Percentiles rank a stretch among this genome's conserved stretches.
Evolutionary conservation across 2,329 filamentous ascomycete species (phyloP).

Genomic region (Trichophyton equinum): DNA sequence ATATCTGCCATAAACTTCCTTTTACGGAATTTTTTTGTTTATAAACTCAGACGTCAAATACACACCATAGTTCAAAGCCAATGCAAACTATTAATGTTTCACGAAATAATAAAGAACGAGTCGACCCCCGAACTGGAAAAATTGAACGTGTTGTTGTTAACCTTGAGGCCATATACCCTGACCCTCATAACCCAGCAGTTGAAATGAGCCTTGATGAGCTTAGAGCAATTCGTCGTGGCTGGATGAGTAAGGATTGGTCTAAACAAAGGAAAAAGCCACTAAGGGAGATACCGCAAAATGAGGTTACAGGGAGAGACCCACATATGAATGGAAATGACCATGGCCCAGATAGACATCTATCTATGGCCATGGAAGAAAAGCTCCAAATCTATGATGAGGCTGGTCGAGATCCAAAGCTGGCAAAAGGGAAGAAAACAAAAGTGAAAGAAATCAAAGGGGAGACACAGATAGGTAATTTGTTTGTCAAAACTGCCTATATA

Average conservation of each 20-base stretch:
- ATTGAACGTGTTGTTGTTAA: conserved; percentile 80
- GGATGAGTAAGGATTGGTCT: conserved; percentile 44
- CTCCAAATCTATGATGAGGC: conserved; percentile 17
- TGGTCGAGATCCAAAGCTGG: conserved; percentile 21
- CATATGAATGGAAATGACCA: conserved; percentile 14
- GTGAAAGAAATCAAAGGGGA: conserved; percentile 70
- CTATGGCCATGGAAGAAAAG: conserved; percentile 23
- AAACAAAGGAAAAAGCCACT: conserved; percentile 39
- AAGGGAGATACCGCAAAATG: conserved; percentile 38
- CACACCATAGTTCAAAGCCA: conserved; percentile 25
- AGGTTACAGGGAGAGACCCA: conserved; percentile 14
- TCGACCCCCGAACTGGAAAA: conserved; percentile 72
- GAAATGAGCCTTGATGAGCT: conserved; percentile 90
- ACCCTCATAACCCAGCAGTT: conserved; percentile 53
- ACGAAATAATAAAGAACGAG: conserved; percentile 65
- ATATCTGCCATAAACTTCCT: conserved; percentile 45
- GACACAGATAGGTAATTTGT: conserved; percentile 65
- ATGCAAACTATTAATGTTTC: conserved; percentile 44
- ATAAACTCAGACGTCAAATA: conserved; percentile 38
- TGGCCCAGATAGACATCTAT: conserved; percentile 17
- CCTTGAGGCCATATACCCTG: conserved; percentile 72
- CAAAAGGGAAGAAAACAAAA: conserved; percentile 58
- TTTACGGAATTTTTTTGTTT: conserved; percentile 27
- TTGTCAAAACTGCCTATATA: conserved; percentile 21
- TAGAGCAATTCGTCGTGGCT: conserved; percentile 63